Evolutionary conservation across 495 filamentous ascomycete species (phyloP).

Genomic region (Penicillium goetzii): DNA sequence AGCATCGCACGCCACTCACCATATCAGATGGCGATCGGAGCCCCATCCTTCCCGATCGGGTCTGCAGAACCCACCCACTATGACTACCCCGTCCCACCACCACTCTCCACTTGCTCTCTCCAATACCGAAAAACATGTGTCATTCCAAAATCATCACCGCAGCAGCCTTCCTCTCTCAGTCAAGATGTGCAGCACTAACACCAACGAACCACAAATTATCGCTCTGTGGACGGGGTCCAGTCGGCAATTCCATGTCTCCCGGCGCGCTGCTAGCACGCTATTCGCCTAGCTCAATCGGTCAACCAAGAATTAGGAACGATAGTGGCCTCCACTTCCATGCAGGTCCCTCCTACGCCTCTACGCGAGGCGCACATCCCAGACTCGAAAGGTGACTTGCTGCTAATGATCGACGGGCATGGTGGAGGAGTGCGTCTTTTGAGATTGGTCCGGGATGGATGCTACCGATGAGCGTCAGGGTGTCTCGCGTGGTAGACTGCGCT

Average conservation of each 20-base stretch:
- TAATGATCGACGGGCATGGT: slow-evolving; percentile 7
- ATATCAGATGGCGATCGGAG: slow-evolving; percentile 23
- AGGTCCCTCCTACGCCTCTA: neutral
- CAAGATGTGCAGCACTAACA: slow-evolving; percentile 22
- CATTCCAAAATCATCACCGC: slow-evolving; percentile 11
- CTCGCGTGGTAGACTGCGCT: neutral
- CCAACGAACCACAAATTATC: slow-evolving; percentile 12
- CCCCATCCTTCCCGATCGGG: slow-evolving; percentile 18
- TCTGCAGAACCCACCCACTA: slow-evolving; percentile 12
- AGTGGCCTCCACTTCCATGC: slow-evolving; percentile 14
- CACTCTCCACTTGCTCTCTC: neutral
- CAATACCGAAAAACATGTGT: slow-evolving; percentile 18
- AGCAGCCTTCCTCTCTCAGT: slow-evolving; percentile 20
- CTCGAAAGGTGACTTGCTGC: slow-evolving; percentile 1
- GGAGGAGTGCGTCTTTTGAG: slow-evolving; percentile 6
- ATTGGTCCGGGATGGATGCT: neutral
- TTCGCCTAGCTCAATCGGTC: slow-evolving; percentile 11
- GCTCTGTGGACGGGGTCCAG: neutral
- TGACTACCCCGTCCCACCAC: neutral
- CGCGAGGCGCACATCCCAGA: neutral
- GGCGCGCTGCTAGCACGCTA: neutral
- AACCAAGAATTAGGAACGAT: slow-evolving; percentile 10
- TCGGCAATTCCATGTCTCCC: slow-evolving; percentile 4
- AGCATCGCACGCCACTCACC: neutral
- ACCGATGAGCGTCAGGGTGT: neutral